These are phyloP conservation scores for Piromyces sp. DNA, from an alignment of 192 early-diverging fungal species.

Conservation along the genomic window DNA sequence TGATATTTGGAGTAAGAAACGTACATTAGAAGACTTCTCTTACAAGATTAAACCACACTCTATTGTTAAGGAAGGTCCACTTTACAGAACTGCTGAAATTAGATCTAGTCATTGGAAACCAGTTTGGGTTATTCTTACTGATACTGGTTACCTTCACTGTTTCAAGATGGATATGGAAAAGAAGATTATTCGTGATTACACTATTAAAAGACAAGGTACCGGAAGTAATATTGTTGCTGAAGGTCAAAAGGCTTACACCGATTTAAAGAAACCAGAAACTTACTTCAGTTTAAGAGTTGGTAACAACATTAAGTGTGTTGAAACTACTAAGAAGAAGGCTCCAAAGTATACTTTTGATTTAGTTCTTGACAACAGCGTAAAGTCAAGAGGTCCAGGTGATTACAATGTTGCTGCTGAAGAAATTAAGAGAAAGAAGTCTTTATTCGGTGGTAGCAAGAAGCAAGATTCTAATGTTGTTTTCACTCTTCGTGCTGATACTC, in stretches of 20 bases:
- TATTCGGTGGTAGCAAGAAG: neutral
- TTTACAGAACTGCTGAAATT: neutral
- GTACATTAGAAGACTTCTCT: neutral
- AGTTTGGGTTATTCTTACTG: neutral
- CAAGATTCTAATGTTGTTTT: neutral
- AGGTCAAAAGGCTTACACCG: neutral
- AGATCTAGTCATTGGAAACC: constrained; percentile 1
- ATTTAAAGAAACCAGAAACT: neutral
- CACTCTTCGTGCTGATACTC: neutral
- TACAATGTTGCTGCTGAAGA: neutral
- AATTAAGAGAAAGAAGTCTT: neutral
- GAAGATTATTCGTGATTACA: neutral
- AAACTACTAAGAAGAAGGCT: neutral
- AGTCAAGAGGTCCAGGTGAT: neutral
- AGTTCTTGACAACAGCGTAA: neutral
- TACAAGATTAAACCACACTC: neutral
- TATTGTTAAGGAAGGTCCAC: neutral
- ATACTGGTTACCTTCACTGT: neutral
- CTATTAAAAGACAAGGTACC: neutral
- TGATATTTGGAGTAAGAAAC: neutral
- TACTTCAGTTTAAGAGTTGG: neutral
- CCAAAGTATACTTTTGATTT: neutral
- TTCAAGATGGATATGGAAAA: neutral
- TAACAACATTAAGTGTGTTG: neutral
- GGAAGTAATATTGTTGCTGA: neutral